phyloP scores from a whole-genome alignment of 2,329 filamentous ascomycete species.

The Bertia moriformis region DNA sequence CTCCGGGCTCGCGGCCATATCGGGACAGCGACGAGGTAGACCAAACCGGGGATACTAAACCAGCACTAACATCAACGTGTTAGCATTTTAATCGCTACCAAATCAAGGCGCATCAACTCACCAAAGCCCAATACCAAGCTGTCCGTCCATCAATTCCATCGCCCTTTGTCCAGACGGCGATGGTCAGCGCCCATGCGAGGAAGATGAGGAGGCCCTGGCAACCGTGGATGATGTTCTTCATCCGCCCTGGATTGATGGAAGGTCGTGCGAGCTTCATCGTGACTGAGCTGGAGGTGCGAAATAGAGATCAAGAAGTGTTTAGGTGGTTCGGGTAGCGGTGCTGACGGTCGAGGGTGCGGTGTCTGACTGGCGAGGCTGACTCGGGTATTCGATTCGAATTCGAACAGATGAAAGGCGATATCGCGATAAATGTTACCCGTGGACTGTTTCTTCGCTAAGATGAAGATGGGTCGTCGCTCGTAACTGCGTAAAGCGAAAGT shows the following conservation, averaged over 20 bases:
- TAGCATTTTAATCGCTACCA: slow-evolving; percentile 1
- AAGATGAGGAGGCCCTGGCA: slow-evolving; percentile 40
- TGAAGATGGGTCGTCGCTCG: no score
- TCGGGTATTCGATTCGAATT: no score
- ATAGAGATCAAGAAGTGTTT: no score
- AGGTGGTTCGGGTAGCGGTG: no score
- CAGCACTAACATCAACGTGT: slow-evolving; percentile 29
- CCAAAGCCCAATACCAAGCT: slow-evolving; percentile 40
- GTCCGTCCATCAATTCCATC: slow-evolving; percentile 36
- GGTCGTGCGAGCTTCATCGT: not conserved
- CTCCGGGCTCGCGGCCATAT: slow-evolving; percentile 41
- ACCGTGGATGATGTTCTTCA: slow-evolving; percentile 37
- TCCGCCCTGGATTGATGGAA: slow-evolving; percentile 27
- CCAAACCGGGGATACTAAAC: slow-evolving; percentile 37
- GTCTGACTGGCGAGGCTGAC: no score
- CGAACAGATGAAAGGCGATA: no score
- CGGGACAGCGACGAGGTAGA: slow-evolving; percentile 44
- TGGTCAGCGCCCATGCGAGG: slow-evolving; percentile 37
- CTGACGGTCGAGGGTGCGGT: no score
- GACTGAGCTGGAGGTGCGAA: no score
- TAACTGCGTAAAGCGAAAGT: no score
- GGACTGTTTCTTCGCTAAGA: no score
- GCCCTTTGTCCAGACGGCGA: slow-evolving; percentile 39
- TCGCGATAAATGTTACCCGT: no score
- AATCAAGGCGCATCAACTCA: slow-evolving; percentile 15